Evolutionary conservation across 2,329 filamentous ascomycete genomes (phyloP), one percentile per base, ranked within the genome.

Genomic region (Daldinia sp.): DNA sequence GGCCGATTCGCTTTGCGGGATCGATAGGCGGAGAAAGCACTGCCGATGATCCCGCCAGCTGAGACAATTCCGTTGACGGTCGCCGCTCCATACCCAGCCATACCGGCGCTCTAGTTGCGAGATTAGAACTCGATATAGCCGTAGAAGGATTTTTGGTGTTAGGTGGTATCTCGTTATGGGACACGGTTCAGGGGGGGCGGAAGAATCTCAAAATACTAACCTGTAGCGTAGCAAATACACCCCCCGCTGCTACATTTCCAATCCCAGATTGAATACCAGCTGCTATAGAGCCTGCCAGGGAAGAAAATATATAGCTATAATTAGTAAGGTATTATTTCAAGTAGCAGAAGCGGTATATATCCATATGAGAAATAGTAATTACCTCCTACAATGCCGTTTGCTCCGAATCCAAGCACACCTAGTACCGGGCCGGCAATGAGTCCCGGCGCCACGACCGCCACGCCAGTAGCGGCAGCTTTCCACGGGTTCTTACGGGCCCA

Each of bases 61-160:
- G 68, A 67, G 2, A 70, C 58, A 8, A 39, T 59, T 0, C 50
- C 51, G 6, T 58, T 62, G 10, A 72, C 67, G 6, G 57, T 51
- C 2, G 71, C 67, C 6, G 61, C 64, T 3, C 72, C 72, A 50
- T 72, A 72, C 9, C 70, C 71, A 2, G 58, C 65, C 29, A 64
- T 64, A 0, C 27, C 71, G 13, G 71, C 72, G 52, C 72, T 73
- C 57, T 48, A 19, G 11, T 13, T 13, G 10, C 19, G 3, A 13
- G 6, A 45, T 21, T 1, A 30, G 3, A 1, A 10, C 30, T 48
- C 29, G 45, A 25, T 2, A 48, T 48, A 8, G 17, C 27, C 21
- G 7, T 4, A 19, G 13, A 17, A 10, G n/a, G 4, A 13, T 10
- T 30, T 17, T 13, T 30, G 25, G 3, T 19, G 3, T 21, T 21